Base-by-base conservation (phyloP, 805 yeast genomes). In the Starmerella sp. region DNA sequence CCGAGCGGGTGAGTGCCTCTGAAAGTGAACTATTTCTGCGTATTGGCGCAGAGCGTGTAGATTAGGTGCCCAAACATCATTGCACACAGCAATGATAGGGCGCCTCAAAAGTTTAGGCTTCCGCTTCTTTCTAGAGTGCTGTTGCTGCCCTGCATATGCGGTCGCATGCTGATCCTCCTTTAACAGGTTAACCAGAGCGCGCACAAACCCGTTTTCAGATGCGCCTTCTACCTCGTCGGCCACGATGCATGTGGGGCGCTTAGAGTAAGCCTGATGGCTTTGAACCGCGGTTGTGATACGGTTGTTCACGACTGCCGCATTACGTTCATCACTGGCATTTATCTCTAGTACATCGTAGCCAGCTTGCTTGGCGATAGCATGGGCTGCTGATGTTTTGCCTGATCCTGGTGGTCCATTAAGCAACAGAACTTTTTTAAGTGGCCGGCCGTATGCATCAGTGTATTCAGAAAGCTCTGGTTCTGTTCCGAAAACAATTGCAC, bases 401-500 rank as follows among this genome's bases (percentile, higher is more conserved):
- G 84, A 75, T 1, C 98, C 98, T 0, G 96, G 89, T 0, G 96
- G 93, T 0, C 98, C 98, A 66, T 84, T 88, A 10, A 93, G 77
- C 42, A 93, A 71, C 22, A 93, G 66, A 0, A 93, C 75, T 59
- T 80, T 83, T 52, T 76, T 76, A 37, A 46, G 28, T 46, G 72
- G 73, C 52, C 76, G 75, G 13, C 77, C 77, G 60, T 77, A 78
- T 0, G 80, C 84, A 6, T 76, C 73, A 5, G 81, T 52, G 15
- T 52, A 45, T 2, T 58, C 61, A 14, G 41, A 36, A 8, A 48
- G 34, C 5, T 31, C 35, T 2, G 57, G 58, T n/a, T 48, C 56
- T 0, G 48, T 39, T 2, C 61, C 61, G n/a, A 48, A 54, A 17
- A 53, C 64, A 11, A 56, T 35, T 10, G 54, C 6, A 10, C 48